Base-by-base conservation (phyloP, 2,329 filamentous ascomycete species). In the Neurospora sp. region DNA sequence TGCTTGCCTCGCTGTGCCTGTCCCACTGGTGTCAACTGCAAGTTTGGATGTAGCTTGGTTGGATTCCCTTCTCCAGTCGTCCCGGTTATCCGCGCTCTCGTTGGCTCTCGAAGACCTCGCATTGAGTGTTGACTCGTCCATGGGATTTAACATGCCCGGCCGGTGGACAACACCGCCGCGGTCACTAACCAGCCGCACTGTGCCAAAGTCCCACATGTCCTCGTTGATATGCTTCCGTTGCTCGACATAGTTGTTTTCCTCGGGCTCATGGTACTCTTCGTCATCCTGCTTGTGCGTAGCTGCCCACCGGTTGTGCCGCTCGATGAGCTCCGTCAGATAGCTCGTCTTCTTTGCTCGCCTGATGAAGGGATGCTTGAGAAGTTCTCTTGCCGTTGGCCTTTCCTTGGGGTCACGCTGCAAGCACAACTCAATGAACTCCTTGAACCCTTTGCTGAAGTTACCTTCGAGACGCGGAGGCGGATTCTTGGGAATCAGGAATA, bases 131-230 rank as follows among this genome's bases (percentile, higher is more conserved):
- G 91, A 90, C 71, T 94, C 92, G 74, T 92, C 93, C 89, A 97
- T 88, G 0, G 89, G 84, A 74, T 91, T 85, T 17, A 88, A 86
- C 67, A 92, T 82, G 3, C 90, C 90, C 0, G 85, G 84, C 66
- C 88, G 82, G 66, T 81, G 81, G 8, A 86, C 77, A 1, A 87
- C 77, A 38, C 85, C 85, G 71, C 89, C 88, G 37, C 88, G 86
- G 69, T 90, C 88, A 39, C 86, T 87, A n/a, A 90, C 89, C 6
- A 96, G 89, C 70, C 94, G 87, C 68, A 99, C 92, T 0, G 96
- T 99, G 62, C 96, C 96, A 82, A 99, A 99, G 79, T 99, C 96
- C 96, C 96, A 99, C 78, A 98, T 88, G 79, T 98, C 96, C 78
- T 97, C 92, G 72, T 90, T 86, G 8, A 87, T 82, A 19, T 73